Evolutionary conservation across 176 grass and related monocot species (phyloP).

Genomic region (Musa schizocarpa): DNA sequence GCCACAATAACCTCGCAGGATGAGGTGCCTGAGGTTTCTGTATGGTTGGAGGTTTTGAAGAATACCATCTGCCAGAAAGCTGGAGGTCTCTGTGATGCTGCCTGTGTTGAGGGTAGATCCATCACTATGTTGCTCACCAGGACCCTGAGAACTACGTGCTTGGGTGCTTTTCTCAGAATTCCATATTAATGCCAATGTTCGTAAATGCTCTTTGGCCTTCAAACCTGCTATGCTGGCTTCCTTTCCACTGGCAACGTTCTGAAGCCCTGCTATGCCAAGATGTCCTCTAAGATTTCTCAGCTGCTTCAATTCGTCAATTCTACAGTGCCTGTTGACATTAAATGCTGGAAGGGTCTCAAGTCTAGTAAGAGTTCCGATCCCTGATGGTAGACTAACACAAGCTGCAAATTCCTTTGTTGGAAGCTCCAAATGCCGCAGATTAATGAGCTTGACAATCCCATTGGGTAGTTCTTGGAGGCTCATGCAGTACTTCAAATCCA

Average conservation of each 20-base stretch:
- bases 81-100: background rate
- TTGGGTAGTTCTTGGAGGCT: constrained; percentile 24
- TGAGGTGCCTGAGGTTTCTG: constrained; percentile 25
- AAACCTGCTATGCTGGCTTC: constrained; percentile 15
- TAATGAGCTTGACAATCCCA: constrained; percentile 34
- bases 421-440: constrained; percentile 23
- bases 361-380: constrained; percentile 5
- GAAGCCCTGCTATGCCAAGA: background rate
- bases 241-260: background rate
- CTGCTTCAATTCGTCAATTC: constrained; percentile 7
- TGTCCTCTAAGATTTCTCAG: constrained; percentile 17
- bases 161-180: background rate
- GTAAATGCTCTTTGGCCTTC: constrained; percentile 18
- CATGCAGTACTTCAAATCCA: constrained; percentile 22
- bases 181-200: constrained; percentile 26
- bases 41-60: constrained; percentile 28
- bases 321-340: background rate
- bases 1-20: constrained; percentile 26
- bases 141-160: background rate
- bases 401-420: background rate
- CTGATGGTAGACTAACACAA: background rate
- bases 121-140: background rate
- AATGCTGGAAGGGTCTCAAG: constrained; percentile 29
- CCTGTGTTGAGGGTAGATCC: background rate
- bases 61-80: constrained; percentile 5